A percentile compares a stretch with the other conserved stretches of the same genome.
Conservation (phyloP, 306 rosid genomes). For the Ochetophila trinervis region DNA sequence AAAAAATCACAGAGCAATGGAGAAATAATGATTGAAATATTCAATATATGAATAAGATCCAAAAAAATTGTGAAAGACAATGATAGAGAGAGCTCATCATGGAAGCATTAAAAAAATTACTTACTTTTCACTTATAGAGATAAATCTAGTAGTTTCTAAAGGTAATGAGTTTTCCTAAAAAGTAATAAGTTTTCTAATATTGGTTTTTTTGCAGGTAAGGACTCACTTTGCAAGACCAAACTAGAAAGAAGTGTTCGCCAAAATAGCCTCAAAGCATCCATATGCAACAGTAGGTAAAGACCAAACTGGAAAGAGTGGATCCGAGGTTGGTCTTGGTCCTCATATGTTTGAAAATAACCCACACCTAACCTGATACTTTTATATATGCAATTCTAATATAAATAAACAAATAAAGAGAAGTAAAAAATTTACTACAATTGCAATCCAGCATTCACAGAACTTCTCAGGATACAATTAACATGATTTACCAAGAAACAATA, state of each 20-base stretch:
- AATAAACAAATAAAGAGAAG: neutral
- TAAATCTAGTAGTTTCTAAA: neutral
- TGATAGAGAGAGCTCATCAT: neutral
- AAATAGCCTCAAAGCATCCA: constrained; percentile 79
- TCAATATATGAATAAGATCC: no score
- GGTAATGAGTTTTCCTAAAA: neutral
- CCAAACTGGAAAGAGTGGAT: neutral
- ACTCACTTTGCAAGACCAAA: constrained; percentile 94
- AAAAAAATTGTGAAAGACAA: no score
- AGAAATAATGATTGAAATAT: no score
- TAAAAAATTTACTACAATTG: no score
- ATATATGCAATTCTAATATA: no score
- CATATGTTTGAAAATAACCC: constrained; percentile 1
- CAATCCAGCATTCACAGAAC: no score
- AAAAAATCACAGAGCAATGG: no score
- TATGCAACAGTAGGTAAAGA: constrained; percentile 74
- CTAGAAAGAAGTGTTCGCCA: constrained; percentile 86
- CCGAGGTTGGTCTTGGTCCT: neutral
- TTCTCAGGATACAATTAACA: neutral
- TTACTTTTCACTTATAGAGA: neutral
- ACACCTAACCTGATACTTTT: neutral
- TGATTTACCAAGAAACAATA: constrained; percentile 19
- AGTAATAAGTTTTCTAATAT: neutral
- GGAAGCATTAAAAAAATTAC: no score
- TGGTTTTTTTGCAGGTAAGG: constrained; percentile 58